Evolutionary conservation across 257 asterid species (phyloP).

Genomic region (Scutellaria baicalensis): DNA sequence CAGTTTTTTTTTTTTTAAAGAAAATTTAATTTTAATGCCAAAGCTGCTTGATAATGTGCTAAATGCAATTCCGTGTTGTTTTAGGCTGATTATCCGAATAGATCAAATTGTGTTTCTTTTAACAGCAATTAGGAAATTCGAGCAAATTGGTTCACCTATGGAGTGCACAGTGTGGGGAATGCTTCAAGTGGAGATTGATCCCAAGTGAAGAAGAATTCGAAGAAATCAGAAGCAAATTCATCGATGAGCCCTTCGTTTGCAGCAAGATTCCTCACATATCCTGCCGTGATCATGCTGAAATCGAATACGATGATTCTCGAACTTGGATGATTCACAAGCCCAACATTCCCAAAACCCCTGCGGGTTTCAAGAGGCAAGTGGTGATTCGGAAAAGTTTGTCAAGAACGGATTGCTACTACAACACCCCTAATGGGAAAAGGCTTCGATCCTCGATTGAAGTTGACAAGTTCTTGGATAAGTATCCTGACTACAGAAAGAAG

Average conservation of each 20-base stretch:
- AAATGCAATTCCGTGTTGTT: not conserved
- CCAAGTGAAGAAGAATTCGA: conserved; percentile 40
- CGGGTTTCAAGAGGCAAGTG: conserved; percentile 38
- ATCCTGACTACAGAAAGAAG: conserved; percentile 25
- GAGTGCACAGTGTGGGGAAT: conserved; percentile 39
- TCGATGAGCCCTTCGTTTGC: conserved; percentile 50
- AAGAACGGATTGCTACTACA: conserved; percentile 41
- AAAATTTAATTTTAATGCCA: not conserved
- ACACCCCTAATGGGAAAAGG: conserved; percentile 42
- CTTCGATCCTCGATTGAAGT: conserved; percentile 38
- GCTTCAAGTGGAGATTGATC: conserved; percentile 51
- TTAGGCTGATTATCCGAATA: not conserved
- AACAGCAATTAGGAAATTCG: conserved; percentile 4
- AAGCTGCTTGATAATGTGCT: not conserved
- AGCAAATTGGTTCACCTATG: conserved; percentile 9
- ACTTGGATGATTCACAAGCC: conserved; percentile 59
- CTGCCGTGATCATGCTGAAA: conserved; percentile 43
- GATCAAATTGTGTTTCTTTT: not conserved
- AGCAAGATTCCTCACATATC: conserved; percentile 16
- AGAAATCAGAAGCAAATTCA: conserved; percentile 43
- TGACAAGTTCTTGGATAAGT: conserved; percentile 23
- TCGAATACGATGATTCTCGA: conserved; percentile 32
- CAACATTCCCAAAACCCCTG: conserved; percentile 47
- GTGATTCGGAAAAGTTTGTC: conserved; percentile 30
- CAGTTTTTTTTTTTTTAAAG: no score